Conservation (phyloP, 2,329 filamentous ascomycete genomes). For the Gliomastix tumulicola region DNA sequence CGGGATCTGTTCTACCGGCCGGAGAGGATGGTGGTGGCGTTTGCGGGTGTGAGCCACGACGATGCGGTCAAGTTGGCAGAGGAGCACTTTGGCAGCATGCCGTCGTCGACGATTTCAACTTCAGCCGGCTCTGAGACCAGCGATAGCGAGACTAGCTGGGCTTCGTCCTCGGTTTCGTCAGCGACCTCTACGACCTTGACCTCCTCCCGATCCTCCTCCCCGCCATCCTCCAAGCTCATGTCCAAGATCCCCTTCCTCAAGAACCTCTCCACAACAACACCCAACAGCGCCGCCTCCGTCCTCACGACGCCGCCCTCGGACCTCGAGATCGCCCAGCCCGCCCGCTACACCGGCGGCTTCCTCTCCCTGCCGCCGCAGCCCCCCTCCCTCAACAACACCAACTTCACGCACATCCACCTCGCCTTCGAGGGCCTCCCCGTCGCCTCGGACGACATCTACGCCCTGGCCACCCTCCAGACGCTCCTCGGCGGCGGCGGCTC, state of each 20-base stretch:
- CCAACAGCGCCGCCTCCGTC: slow-evolving; percentile 54
- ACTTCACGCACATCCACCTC: slow-evolving; percentile 87
- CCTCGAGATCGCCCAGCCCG: slow-evolving; percentile 55
- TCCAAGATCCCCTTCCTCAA: slow-evolving; percentile 88
- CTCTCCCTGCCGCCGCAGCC: slow-evolving; percentile 77
- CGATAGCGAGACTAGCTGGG: slow-evolving; percentile 17
- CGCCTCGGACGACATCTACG: slow-evolving; percentile 87
- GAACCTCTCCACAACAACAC: slow-evolving; percentile 71
- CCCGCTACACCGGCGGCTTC: slow-evolving; percentile 92
- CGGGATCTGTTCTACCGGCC: slow-evolving; percentile 78
- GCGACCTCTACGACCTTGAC: no score
- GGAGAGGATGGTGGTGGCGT: slow-evolving; percentile 88
- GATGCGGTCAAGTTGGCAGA: slow-evolving; percentile 75
- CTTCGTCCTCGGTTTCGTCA: slow-evolving; percentile 1
- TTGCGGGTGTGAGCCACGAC: slow-evolving; percentile 80
- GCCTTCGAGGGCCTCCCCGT: slow-evolving; percentile 94
- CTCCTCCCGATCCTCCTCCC: slow-evolving; percentile 19
- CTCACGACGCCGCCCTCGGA: slow-evolving; percentile 32
- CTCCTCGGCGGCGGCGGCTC: slow-evolving; percentile 93
- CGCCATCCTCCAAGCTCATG: slow-evolving; percentile 58
- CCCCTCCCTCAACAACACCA: slow-evolving; percentile 69
- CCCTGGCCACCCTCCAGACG: slow-evolving; percentile 89
- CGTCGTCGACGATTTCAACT: slow-evolving; percentile 34
- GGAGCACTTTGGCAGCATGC: slow-evolving; percentile 89
- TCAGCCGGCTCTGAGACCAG: slow-evolving; percentile 55